phyloP scores from a whole-genome alignment of 352 stramenopile species.

The Globisporangium nodosum region DNA sequence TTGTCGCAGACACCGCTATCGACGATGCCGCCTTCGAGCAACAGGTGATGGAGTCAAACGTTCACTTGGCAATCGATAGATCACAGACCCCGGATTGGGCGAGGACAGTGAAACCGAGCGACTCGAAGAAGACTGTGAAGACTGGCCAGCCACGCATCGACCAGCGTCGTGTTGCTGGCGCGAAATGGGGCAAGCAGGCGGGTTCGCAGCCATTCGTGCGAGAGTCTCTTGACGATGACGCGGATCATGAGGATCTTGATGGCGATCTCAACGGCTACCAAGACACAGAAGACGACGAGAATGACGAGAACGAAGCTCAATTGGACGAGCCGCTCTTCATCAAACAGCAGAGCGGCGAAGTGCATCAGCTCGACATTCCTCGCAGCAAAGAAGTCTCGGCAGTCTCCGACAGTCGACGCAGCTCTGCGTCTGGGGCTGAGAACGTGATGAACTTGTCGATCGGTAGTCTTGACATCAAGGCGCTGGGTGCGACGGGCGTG shows the following conservation, averaged over 20 bases:
- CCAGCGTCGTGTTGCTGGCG: constrained; percentile 8
- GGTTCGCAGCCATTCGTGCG: neutral
- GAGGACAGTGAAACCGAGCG: constrained; percentile 22
- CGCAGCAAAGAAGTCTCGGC: constrained; percentile 6
- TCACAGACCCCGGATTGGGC: constrained; percentile 62
- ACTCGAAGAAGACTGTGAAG: constrained; percentile 5
- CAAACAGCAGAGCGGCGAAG: constrained; percentile 9
- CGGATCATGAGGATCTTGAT: neutral
- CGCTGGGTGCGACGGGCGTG: neutral
- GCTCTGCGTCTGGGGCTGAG: constrained; percentile 2
- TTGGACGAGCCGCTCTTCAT: constrained; percentile 9
- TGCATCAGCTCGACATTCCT: constrained; percentile 12
- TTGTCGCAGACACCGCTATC: constrained; percentile 11
- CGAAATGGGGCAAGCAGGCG: constrained; percentile 14
- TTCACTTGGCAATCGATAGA: constrained; percentile 33
- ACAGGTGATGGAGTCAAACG: neutral
- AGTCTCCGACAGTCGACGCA: neutral
- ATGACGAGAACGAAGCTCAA: neutral
- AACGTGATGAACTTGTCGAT: constrained; percentile 31
- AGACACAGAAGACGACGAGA: constrained; percentile 2
- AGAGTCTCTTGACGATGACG: neutral
- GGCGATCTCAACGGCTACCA: neutral
- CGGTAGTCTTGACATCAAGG: constrained; percentile 13
- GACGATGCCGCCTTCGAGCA: neutral
- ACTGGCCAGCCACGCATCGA: neutral